phyloP scores from a whole-genome alignment of 1,139 yeast genomes.

The Kodamaea anthophila region DNA sequence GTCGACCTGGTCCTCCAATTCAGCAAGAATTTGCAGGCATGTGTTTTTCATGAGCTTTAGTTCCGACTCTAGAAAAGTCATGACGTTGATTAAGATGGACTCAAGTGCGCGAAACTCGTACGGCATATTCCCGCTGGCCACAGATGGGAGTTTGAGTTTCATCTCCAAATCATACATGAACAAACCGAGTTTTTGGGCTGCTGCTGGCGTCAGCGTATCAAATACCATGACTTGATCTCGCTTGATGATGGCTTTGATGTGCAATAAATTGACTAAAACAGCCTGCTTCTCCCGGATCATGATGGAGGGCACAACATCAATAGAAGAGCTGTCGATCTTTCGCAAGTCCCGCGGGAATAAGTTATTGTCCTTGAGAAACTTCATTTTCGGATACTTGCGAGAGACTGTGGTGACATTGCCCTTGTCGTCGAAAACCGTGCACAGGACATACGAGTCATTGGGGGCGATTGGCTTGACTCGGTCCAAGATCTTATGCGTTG shows the following conservation, averaged over 20 bases:
- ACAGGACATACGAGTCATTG: conserved; percentile 51
- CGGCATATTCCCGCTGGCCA: conserved; percentile 26
- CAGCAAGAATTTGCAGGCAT: conserved; percentile 74
- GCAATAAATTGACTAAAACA: conserved; percentile 72
- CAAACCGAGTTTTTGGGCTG: conserved; percentile 60
- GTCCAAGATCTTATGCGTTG: conserved; percentile 1
- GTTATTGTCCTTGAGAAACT: conserved; percentile 68
- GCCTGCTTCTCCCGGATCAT: conserved; percentile 68
- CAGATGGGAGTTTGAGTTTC: conserved; percentile 48
- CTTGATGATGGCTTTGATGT: conserved; percentile 81
- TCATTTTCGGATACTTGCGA: conserved; percentile 70
- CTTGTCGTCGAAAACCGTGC: conserved; percentile 65
- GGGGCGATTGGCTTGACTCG: conserved; percentile 23
- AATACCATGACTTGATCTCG: conserved; percentile 77
- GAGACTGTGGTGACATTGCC: conserved; percentile 76
- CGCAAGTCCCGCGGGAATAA: conserved; percentile 77
- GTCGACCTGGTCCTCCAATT: conserved; percentile 80
- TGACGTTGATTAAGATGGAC: conserved; percentile 76
- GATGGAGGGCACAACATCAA: conserved; percentile 86
- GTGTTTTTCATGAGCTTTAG: conserved; percentile 66
- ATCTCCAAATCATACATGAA: conserved; percentile 85
- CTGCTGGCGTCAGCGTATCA: conserved; percentile 56
- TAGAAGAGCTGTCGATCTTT: conserved; percentile 81
- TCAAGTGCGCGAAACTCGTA: conserved; percentile 91
- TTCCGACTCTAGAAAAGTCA: conserved; percentile 80